Evolutionary conservation across 805 yeast species (phyloP), one percentile per base, ranked within the genome.

Genomic region (Kodamaea sagamina): DNA sequence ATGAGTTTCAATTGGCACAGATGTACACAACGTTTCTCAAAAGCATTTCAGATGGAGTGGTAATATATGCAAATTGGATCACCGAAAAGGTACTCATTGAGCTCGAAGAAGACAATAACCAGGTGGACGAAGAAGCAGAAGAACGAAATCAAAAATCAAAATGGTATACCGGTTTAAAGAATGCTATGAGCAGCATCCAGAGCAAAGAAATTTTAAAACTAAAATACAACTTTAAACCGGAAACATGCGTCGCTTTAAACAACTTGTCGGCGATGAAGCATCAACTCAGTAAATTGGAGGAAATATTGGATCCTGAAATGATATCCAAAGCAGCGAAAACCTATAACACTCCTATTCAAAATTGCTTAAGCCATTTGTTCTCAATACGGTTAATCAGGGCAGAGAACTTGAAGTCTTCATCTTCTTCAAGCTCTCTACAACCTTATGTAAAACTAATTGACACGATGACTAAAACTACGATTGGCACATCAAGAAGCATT

Each of bases 191-290:
- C 32, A 65, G 62, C 35, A 63, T 67, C 18, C 71, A 67, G 31
- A 59, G 62, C 22, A 62, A 66, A 3, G 65, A 62, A 6, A 21
- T 28, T n/a, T 15, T 36, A 59, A 36, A 78, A 3, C 74, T 71
- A 10, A 82, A 89, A 0, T 81, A 73, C 53, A 73, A 76, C 34
- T 84, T 84, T 63, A 68, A 73, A 44, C 65, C 72, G 4, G 71
- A 74, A 41, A 81, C 89, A 0, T 86, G 93, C 62, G 78, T 85
- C 11, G 80, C 84, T 12, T 66, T 87, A 47, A 86, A 85, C 60
- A 80, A 88, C 53, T 54, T 88, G 6, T 70, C 77, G 2, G 73
- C 76, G 6, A 70, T 79, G 71, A 56, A 72, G 51, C 54, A 63
- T 2, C 76, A 77, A 43, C 49, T 79, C 7, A 65, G 74, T 36